Percentiles rank a stretch among this genome's conserved stretches.
Conservation (phyloP, 1,284 basidiomycete genomes). For the Sporisorium exsertum region DNA sequence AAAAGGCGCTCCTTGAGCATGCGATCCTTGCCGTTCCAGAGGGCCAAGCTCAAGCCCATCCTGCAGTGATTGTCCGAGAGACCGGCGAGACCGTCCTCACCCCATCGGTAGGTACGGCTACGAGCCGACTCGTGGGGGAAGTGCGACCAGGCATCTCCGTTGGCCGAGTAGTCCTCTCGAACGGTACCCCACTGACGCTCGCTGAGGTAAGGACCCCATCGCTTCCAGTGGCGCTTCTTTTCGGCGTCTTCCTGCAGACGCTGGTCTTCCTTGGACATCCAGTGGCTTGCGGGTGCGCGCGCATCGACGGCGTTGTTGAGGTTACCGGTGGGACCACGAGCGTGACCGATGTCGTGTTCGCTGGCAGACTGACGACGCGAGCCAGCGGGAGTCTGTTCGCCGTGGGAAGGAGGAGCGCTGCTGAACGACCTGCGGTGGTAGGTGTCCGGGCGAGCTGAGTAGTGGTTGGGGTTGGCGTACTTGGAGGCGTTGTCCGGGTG, state of each 20-base stretch:
- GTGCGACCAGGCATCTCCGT: conserved; percentile 97
- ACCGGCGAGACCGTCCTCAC: conserved; percentile 95
- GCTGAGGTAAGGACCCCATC: conserved; percentile 96
- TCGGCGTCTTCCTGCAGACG: conserved; percentile 75
- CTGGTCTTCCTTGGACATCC: conserved; percentile 67
- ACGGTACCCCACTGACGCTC: conserved; percentile 99
- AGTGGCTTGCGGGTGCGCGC: conserved; percentile 40
- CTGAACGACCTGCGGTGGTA: conserved; percentile 60
- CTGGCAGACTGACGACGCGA: conserved; percentile 38
- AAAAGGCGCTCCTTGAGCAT: conserved; percentile 97
- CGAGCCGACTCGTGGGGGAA: conserved; percentile 96
- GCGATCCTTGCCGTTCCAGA: conserved; percentile 95
- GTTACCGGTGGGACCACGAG: conserved; percentile 47
- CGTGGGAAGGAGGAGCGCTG: conserved; percentile 25
- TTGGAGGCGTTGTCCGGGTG: conserved; percentile 53
- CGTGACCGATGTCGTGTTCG: conserved; percentile 51
- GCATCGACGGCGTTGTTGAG: conserved; percentile 47
- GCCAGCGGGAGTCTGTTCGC: conserved; percentile 32
- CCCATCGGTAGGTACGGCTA: conserved; percentile 96
- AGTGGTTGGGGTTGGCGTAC: conserved; percentile 61
- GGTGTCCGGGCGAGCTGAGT: conserved; percentile 59
- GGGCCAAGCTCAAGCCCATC: conserved; percentile 86
- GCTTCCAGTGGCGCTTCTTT: conserved; percentile 88
- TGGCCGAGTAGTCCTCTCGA: conserved; percentile 94
- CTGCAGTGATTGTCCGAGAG: conserved; percentile 96